Evolutionary conservation across 2,329 filamentous ascomycete species (phyloP), one percentile per base, ranked within the genome.

Genomic region (Aspergillus bombycis): DNA sequence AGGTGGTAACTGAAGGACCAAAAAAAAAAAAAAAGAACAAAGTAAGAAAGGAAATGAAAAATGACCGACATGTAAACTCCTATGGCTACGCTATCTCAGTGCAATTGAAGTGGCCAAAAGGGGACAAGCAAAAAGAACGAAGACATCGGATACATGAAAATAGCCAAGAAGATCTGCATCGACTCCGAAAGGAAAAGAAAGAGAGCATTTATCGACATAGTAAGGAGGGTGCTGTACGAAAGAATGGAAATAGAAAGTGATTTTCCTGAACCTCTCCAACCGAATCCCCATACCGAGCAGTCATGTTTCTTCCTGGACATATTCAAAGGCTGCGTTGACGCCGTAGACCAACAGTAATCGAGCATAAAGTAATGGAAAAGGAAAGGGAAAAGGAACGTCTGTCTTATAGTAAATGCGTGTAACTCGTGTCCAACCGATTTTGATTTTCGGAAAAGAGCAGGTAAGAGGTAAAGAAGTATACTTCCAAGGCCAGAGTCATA

Each of bases 391-490:
- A 62, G 56, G 48, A 63, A 65, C 26, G 58, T 38, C 54, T 64
- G 58, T 66, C 38, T 58, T 58, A 60, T 62, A 48, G 46, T 65
- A 56, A 62, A 67, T 50, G 63, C 67, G 63, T 68, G 62, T 62
- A 57, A 55, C 54, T 68, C 64, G 65, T 71, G 48, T 67, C 62
- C 54, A 64, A 58, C 48, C 55, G 48, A 62, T 52, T 32, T 34
- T 19, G 26, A 38, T 52, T 23, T 10, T 23, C 48, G 34, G 36
- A 58, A 59, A 45, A 60, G 46, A 61, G 38, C 30, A 58, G 21
- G 28, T 12, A 12, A 52, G 28, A 32, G 28, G 28, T 19, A 16
- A 43, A 58, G 12, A n/a, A 32, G 28, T 30, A 52, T 32, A 32
- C 28, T n/a, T 32, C 45, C 52, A 50, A 56, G 54, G 30, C 36